Evolutionary conservation across 2,329 filamentous ascomycete species (phyloP), one percentile per base, ranked within the genome.

Genomic region (Aspergillus versicolor): DNA sequence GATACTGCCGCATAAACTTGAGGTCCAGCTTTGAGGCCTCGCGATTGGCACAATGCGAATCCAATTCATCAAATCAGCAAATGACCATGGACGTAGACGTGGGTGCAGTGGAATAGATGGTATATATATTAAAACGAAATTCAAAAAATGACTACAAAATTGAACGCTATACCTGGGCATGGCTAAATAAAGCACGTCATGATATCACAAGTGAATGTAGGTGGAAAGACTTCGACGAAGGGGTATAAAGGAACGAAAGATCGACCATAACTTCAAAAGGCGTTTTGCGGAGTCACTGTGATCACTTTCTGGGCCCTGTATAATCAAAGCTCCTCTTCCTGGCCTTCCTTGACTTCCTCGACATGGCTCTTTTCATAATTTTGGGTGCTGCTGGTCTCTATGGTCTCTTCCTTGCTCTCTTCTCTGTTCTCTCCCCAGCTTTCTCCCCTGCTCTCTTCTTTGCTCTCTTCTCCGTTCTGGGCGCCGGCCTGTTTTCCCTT

Each of bases 41-140:
- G 27, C 9, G 8, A 30, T 11, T 30, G 8, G 27, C 9, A 30
- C 9, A 4, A 4, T 11, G 27, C 27, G 27, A 30, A 30, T 11
- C 8, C 27, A 30, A 9, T 30, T 11, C 9, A 11, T 4, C 3
- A 27, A 41, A 27, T 24, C 38, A 9, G 13, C 17, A 22, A 8
- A 89, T 86, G 15, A 21, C 19, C 19, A 21, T 21, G 19, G 19
- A 86, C 89, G 52, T 86, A 64, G 15, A 32, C 8, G 27, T 68
- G 66, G 65, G 60, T 65, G n/a, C 66, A 65, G 4, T 68, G 65
- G 66, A 67, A 67, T 57, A 63, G 65, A 7, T 68, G 66, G 64
- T 67, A 27, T 52, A 38, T 34, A 27, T 21, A 21, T 4, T 21
- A 21, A 21, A 21, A 21, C 3, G 21, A 21, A 21, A 21, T 21